Evolutionary conservation across 73 alveolate genomes (phyloP).

Genomic region (Symbiodinium pilosum): DNA sequence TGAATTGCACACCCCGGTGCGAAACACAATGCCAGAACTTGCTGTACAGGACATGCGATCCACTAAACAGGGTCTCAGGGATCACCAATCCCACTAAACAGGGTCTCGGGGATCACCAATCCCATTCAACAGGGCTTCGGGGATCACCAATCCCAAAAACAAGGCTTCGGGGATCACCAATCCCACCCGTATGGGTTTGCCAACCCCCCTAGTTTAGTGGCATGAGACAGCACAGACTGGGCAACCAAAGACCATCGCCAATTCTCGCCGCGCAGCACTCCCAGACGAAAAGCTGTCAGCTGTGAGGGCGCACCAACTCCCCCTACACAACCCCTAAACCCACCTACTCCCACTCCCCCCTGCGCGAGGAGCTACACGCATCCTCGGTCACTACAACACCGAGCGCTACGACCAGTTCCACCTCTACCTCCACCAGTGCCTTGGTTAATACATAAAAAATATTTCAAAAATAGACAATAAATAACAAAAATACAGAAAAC

Average conservation of each 20-base stretch:
- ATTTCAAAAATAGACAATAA: too few species aligned
- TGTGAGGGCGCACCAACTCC: constrained; percentile 11
- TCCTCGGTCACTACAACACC: neutral
- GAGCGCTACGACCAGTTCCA: constrained; percentile 14
- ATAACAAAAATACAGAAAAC: neutral
- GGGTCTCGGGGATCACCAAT: too few species aligned
- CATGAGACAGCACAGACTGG: constrained; percentile 9
- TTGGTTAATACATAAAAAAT: neutral
- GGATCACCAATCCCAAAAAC: too few species aligned
- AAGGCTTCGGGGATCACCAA: too few species aligned
- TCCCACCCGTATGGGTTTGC: constrained; percentile 15
- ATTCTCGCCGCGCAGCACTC: neutral
- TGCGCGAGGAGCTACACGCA: neutral
- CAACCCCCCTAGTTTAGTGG: constrained; percentile 13
- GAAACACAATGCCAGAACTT: too few species aligned
- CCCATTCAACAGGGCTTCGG: too few species aligned
- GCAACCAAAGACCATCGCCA: constrained; percentile 9
- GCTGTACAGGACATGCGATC: too few species aligned
- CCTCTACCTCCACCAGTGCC: neutral
- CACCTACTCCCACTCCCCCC: neutral
- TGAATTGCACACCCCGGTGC: too few species aligned
- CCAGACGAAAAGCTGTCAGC: constrained; percentile 13
- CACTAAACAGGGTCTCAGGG: too few species aligned
- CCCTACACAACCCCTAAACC: constrained; percentile 7
- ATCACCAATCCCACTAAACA: too few species aligned